Evolutionary conservation across 1,139 yeast genomes (phyloP).

Genomic region (Geotrichum australiense): DNA sequence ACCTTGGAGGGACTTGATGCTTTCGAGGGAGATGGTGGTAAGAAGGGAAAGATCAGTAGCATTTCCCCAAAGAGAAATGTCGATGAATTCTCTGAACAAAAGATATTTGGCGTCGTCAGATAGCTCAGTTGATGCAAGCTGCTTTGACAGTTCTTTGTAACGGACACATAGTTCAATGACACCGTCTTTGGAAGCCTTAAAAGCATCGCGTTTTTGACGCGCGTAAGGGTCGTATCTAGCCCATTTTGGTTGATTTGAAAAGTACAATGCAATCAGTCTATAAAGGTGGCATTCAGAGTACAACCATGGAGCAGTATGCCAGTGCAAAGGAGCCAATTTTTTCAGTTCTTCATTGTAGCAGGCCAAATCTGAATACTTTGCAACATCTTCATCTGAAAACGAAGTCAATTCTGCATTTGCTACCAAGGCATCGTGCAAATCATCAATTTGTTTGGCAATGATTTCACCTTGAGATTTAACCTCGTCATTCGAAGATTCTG

Average conservation of each 20-base stretch:
- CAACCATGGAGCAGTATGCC: slow-evolving; percentile 93
- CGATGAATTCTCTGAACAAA: slow-evolving; percentile 60
- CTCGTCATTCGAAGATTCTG: slow-evolving; percentile 25
- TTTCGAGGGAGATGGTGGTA: slow-evolving; percentile 63
- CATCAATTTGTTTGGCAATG: slow-evolving; percentile 35
- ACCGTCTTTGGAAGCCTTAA: slow-evolving; percentile 66
- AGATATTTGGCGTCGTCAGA: slow-evolving; percentile 44
- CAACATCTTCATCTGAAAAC: slow-evolving; percentile 23
- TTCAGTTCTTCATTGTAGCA: slow-evolving; percentile 39
- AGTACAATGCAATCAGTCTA: slow-evolving; percentile 48
- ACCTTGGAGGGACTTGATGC: slow-evolving; percentile 86
- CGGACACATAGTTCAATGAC: slow-evolving; percentile 76
- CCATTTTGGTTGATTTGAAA: slow-evolving; percentile 45
- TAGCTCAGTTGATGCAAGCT: slow-evolving; percentile 32
- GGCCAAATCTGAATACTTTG: slow-evolving; percentile 26
- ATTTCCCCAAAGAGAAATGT: slow-evolving; percentile 94
- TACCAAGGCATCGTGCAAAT: slow-evolving; percentile 31
- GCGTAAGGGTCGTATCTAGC: slow-evolving; percentile 63
- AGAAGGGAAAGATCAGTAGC: slow-evolving; percentile 90
- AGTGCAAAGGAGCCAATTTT: slow-evolving; percentile 41
- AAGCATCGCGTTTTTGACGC: slow-evolving; percentile 62
- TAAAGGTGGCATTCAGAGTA: slow-evolving; percentile 80
- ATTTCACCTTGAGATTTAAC: slow-evolving; percentile 30
- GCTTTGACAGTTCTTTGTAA: slow-evolving; percentile 45
- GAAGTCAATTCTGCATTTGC: slow-evolving; percentile 28